These are phyloP conservation scores for Fragilariopsis cylindrus DNA, from an alignment of 108 stramenopile species.

Conservation along the genomic window DNA sequence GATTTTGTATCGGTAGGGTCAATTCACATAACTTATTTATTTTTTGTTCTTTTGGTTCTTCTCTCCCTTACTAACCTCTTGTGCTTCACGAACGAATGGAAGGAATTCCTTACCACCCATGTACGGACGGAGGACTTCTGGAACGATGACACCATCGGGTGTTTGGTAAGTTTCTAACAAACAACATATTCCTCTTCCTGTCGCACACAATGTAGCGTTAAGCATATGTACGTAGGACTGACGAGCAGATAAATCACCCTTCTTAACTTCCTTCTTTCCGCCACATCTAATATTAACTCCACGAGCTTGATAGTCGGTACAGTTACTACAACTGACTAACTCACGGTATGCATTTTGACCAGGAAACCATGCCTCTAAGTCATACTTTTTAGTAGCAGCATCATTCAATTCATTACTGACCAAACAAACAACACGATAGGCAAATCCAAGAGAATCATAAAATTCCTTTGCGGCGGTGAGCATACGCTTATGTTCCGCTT, in stretches of 20 bases:
- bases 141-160: constrained; percentile 90
- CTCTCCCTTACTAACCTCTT: constrained; percentile 84
- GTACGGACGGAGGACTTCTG: constrained; percentile 95
- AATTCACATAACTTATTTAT: not conserved
- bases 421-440: constrained; percentile 97
- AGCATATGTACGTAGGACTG: constrained; percentile 96
- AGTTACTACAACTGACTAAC: constrained; percentile 98
- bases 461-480: constrained; percentile 94
- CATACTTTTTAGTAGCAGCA: constrained; percentile 99
- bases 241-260: constrained; percentile 72
- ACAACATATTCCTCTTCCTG: constrained; percentile 97
- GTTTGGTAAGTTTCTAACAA: constrained; percentile 98
- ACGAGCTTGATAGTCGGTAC: constrained; percentile 98
- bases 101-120: constrained; percentile 99
- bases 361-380: constrained; percentile 99
- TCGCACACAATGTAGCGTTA: constrained; percentile 97
- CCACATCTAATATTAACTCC: constrained; percentile 96
- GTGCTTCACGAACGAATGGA: constrained; percentile 94
- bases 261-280: constrained; percentile 70
- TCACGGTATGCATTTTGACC: constrained; percentile 97
- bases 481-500: constrained; percentile 91
- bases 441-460: constrained; percentile 92
- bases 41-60: constrained; percentile 53
- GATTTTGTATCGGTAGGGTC: not conserved
- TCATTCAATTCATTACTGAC: constrained; percentile 97